Conservation (phyloP, 2,329 filamentous ascomycete species). For the Raffaelea ambrosiae region DNA sequence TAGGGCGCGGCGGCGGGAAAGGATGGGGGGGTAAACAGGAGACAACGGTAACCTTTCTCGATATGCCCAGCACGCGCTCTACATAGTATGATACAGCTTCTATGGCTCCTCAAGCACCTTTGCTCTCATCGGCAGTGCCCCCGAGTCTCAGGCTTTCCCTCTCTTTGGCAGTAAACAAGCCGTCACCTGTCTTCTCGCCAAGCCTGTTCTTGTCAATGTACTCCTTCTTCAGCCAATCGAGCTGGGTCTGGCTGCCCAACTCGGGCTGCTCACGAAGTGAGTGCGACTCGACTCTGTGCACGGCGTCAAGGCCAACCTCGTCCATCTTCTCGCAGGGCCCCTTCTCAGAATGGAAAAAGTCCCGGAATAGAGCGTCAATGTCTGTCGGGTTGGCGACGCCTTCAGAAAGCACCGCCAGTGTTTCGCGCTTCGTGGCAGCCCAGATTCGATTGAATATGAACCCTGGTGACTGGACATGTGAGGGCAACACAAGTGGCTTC, state of each 20-base stretch:
- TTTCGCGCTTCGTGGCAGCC: conserved; percentile 47
- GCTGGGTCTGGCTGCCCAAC: conserved; percentile 7
- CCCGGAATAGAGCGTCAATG: conserved; percentile 35
- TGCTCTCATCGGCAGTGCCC: conserved; percentile 15
- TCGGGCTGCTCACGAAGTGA: conserved; percentile 11
- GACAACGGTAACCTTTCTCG: too few species aligned
- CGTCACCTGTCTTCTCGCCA: conserved; percentile 22
- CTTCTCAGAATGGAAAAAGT: conserved; percentile 23
- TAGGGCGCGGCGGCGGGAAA: too few species aligned
- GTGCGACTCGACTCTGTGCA: conserved; percentile 19
- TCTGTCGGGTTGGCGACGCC: conserved; percentile 38
- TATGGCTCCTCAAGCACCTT: conserved; percentile 16
- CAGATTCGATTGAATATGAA: conserved; percentile 49
- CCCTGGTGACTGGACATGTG: conserved; percentile 39
- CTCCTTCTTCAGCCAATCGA: conserved; percentile 19
- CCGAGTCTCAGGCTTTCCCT: conserved; percentile 12
- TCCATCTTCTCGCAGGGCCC: conserved; percentile 25
- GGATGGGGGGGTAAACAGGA: too few species aligned
- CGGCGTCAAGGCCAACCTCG: conserved; percentile 23
- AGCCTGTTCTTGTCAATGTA: conserved; percentile 19
- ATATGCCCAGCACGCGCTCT: too few species aligned
- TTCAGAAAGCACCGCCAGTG: conserved; percentile 38
- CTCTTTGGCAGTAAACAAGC: conserved; percentile 17
- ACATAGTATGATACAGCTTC: too few species aligned
- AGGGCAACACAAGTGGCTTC: conserved; percentile 27